Evolutionary conservation across 2,329 filamentous ascomycete genomes (phyloP), one percentile per base, ranked within the genome.

Genomic region (Lecanicillium sp.): DNA sequence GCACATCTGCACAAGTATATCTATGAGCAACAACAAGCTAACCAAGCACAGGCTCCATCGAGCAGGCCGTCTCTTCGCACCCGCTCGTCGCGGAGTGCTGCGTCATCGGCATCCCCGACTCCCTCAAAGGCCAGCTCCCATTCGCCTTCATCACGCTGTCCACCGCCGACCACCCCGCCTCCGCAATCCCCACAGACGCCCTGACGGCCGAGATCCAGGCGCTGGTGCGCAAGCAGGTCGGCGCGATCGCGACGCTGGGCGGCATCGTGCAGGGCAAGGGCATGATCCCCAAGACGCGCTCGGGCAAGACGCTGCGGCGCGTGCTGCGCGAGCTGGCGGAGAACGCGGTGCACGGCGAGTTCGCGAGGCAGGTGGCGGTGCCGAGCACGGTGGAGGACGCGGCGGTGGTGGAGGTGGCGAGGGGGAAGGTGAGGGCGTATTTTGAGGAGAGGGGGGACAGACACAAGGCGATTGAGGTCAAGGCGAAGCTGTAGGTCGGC

Each of bases 271-370:
- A 89, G 54, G 87, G 87, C 32, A 82, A 81, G 55, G 84, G 84
- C 14, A 90, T 95, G 76, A 95, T 96, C 44, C 90, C 91, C 5
- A 90, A 90, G 71, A 96, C 91, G 14, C 71, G 90, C 23, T 89
- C 84, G n/a, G 91, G 91, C 23, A 97, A 96, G 76, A 95, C 89
- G 4, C 66, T 96, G 51, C 75, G 90, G 3, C 74, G 90, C 20
- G 88, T 95, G 26, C 67, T 96, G 62, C 75, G 87, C 26, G 87
- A 95, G 67, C 68, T 96, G 55, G 69, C 95, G 14, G 90, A 96
- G 69, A 88, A 94, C 60, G 89, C 81, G 0, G 81, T 84, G 5
- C 77, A 84, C 51, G 87, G 79, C 1, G 79, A 90, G 21, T 85
- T 85, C 56, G 83, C 84, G 14, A 85, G 81, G 62, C 71, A 78